Evolutionary conservation across 2,329 filamentous ascomycete species (phyloP).

Genomic region (Fusarium luffae): DNA sequence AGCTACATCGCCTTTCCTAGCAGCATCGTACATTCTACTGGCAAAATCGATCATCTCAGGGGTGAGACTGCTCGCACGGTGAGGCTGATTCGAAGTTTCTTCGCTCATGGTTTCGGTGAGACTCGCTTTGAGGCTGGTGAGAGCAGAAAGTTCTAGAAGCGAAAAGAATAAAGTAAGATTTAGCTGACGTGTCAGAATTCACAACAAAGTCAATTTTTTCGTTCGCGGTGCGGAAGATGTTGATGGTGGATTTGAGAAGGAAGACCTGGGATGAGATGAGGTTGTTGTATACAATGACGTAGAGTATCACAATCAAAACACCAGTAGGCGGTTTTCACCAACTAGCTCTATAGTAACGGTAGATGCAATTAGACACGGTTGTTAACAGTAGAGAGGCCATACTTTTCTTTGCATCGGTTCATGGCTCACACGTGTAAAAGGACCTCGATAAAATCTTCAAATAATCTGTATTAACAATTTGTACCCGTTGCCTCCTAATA

Average conservation of each 20-base stretch:
- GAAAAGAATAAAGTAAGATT: neutral
- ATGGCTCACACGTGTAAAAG: neutral
- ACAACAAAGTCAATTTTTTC: neutral
- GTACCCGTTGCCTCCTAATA: neutral
- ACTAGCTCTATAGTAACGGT: neutral
- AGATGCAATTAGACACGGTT: neutral
- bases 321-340: neutral
- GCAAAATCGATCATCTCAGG: constrained; percentile 75
- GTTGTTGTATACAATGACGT: constrained; percentile 26
- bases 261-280: neutral
- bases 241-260: neutral
- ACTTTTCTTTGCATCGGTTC: neutral
- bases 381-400: neutral
- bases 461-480: neutral
- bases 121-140: neutral
- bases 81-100: constrained; percentile 20
- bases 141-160: neutral
- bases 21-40: constrained; percentile 73
- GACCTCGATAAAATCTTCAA: neutral
- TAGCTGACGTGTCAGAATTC: neutral
- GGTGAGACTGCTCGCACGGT: constrained; percentile 55
- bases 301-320: neutral
- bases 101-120: constrained; percentile 24
- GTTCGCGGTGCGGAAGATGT: neutral
- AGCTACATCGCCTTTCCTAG: constrained; percentile 67